Conservation (phyloP, 2,329 filamentous ascomycete genomes). For the Furcasterigmium furcatum region DNA sequence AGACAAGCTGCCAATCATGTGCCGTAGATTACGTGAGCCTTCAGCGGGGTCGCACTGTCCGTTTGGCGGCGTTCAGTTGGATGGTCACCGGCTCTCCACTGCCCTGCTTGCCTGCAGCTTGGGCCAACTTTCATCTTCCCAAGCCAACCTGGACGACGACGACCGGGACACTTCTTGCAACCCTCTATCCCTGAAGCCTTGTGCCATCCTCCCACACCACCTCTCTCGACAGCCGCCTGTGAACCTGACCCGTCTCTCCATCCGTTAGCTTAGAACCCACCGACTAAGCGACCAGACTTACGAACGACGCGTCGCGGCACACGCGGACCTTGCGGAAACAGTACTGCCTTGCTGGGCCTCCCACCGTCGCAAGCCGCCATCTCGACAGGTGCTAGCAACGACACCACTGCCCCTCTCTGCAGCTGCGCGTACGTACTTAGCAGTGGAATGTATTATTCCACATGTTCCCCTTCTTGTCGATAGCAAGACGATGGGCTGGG, state of each 20-base stretch:
- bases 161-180: background rate
- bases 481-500: no score
- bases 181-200: background rate
- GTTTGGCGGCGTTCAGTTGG: background rate
- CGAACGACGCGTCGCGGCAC: constrained; percentile 10
- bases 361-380: background rate
- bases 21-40: constrained; percentile 1
- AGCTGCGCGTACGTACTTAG: no score
- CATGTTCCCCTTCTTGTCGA: no score
- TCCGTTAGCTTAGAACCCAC: background rate
- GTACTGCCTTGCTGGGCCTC: no score
- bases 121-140: background rate
- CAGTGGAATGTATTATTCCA: no score
- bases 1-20: constrained; percentile 9
- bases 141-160: background rate
- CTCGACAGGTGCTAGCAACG: no score
- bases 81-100: background rate
- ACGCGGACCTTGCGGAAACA: constrained; percentile 8
- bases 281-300: constrained; percentile 1
- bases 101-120: background rate
- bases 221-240: background rate
- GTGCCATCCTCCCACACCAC: constrained; percentile 1
- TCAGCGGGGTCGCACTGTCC: background rate
- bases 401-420: no score
- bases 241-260: background rate